Percentiles rank a stretch among this genome's conserved stretches.
Evolutionary conservation across 805 yeast species (phyloP).

Genomic region (Scheffersomyces coipomensis): DNA sequence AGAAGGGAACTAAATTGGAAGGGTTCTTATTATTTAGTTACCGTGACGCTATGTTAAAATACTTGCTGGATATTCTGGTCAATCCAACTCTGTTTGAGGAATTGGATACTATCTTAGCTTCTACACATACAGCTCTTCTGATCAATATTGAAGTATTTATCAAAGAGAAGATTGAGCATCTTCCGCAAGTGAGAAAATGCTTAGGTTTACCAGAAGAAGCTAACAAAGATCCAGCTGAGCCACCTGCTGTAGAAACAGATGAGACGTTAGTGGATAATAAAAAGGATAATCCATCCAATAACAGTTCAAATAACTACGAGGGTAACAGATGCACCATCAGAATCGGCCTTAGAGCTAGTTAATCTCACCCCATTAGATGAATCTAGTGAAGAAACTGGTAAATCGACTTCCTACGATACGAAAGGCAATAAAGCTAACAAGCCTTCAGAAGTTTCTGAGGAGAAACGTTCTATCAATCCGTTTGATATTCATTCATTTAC

Average conservation of each 20-base stretch:
- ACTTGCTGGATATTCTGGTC: background rate
- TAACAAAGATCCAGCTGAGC: background rate
- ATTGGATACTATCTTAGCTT: background rate
- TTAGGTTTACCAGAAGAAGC: background rate
- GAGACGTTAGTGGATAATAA: background rate
- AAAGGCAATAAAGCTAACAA: no score
- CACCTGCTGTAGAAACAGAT: background rate
- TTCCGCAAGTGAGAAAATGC: background rate
- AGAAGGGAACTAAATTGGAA: background rate
- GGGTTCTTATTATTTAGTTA: background rate
- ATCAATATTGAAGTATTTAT: background rate
- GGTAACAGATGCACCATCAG: background rate
- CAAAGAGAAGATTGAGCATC: background rate
- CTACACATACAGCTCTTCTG: background rate
- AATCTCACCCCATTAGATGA: background rate
- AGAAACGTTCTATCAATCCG: no score
- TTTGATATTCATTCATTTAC: conserved; percentile 28
- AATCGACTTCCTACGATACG: background rate
- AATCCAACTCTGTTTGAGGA: background rate
- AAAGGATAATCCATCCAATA: no score
- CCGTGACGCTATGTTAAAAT: background rate
- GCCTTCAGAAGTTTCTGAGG: no score
- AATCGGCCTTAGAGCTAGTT: background rate
- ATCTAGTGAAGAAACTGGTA: background rate
- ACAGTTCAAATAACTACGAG: no score